Percentiles rank a stretch among this genome's conserved stretches.
Conservation (phyloP, 495 filamentous ascomycete species). For the Recurvomyces mirabilis region DNA sequence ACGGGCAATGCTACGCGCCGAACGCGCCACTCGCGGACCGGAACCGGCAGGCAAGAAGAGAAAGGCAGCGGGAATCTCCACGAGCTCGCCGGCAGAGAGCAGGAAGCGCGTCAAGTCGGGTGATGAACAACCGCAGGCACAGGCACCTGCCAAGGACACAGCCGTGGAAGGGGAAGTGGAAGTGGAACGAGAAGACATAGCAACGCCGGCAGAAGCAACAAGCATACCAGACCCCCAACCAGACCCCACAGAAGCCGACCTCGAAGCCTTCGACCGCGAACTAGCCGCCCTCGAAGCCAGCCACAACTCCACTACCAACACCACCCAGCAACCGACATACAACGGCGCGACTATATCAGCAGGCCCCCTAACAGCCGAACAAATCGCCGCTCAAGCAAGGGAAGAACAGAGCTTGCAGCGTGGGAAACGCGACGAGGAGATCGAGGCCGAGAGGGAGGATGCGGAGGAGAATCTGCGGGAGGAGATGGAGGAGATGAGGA, state of each 20-base stretch:
- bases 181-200: too few relatives aligned
- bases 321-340: slow-evolving; percentile 23
- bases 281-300: slow-evolving; percentile 42
- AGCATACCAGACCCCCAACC: too few relatives aligned
- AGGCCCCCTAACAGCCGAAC: slow-evolving; percentile 55
- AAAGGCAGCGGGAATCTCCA: slow-evolving; percentile 25
- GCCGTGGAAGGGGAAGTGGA: too few relatives aligned
- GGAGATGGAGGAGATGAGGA: slow-evolving; percentile 93
- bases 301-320: slow-evolving; percentile 31
- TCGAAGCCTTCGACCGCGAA: slow-evolving; percentile 86
- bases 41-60: slow-evolving; percentile 30
- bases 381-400: slow-evolving; percentile 54
- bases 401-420: slow-evolving; percentile 43
- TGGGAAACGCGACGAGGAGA: slow-evolving; percentile 48
- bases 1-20: slow-evolving; percentile 67
- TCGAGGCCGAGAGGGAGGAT: slow-evolving; percentile 79
- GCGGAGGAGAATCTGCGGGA: slow-evolving; percentile 64
- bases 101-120: too few relatives aligned
- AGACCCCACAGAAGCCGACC: slow-evolving; percentile 67
- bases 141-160: too few relatives aligned
- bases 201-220: too few relatives aligned
- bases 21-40: slow-evolving; percentile 61
- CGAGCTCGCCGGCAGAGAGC: neutral
- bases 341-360: slow-evolving; percentile 58
- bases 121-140: too few relatives aligned